These are phyloP conservation scores for Penicillium paneum DNA, from an alignment of 2,329 filamentous ascomycete genomes.

Conservation along the genomic window DNA sequence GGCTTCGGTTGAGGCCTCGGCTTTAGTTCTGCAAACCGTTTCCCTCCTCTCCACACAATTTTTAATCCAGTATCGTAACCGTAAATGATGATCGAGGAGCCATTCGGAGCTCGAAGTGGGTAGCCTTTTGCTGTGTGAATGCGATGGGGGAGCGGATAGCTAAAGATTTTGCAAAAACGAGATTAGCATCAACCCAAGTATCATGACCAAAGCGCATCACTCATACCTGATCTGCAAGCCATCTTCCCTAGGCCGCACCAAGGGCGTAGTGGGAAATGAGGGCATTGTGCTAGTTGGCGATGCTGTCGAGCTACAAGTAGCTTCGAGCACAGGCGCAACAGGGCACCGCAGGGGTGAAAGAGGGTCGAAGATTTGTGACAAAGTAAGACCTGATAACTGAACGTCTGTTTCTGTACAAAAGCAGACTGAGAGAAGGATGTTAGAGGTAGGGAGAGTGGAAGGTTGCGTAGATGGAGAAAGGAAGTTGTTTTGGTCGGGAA, in stretches of 20 bases:
- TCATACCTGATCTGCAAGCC: constrained; percentile 44
- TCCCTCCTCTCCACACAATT: constrained; percentile 60
- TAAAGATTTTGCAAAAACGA: constrained; percentile 28
- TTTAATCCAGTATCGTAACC: constrained; percentile 58
- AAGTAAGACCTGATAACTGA: not conserved
- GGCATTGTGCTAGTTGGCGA: constrained; percentile 29
- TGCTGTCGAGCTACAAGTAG: constrained; percentile 6
- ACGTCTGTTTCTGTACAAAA: not conserved
- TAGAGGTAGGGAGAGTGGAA: constrained; percentile 10
- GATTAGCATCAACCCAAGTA: constrained; percentile 6
- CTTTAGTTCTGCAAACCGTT: constrained; percentile 42
- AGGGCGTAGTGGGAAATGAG: constrained; percentile 36
- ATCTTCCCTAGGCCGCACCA: constrained; percentile 39
- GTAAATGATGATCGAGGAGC: constrained; percentile 60
- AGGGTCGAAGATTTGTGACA: not conserved
- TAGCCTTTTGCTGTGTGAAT: constrained; percentile 57
- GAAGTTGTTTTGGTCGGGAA: constrained; percentile 28
- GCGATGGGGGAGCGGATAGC: constrained; percentile 60
- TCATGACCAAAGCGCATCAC: not conserved
- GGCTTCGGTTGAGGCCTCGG: constrained; percentile 23
- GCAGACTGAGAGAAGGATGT: not conserved
- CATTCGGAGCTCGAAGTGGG: constrained; percentile 57
- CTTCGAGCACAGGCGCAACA: constrained; percentile 18
- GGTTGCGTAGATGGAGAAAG: constrained; percentile 18
- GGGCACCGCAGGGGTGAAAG: constrained; percentile 11